phyloP scores from a whole-genome alignment of 2,329 filamentous ascomycete species.

The Aspergillus floridensis region DNA sequence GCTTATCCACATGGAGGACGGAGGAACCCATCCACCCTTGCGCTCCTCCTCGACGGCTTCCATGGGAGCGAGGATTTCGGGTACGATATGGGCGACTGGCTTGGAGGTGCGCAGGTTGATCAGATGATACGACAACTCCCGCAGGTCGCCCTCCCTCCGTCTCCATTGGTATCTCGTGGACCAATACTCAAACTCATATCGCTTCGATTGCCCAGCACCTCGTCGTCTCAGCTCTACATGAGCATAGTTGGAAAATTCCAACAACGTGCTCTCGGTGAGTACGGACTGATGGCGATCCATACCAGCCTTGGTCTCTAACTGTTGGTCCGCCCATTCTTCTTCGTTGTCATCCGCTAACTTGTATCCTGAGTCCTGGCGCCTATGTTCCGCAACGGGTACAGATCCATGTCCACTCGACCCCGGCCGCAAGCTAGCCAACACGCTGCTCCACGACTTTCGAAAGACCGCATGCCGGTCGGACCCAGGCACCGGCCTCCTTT shows the following conservation, averaged over 20 bases:
- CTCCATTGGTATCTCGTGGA: constrained; percentile 82
- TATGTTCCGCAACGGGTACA: constrained; percentile 42
- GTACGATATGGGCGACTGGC: constrained; percentile 79
- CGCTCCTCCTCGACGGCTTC: constrained; percentile 69
- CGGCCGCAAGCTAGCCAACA: constrained; percentile 55
- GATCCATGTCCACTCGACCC: constrained; percentile 53
- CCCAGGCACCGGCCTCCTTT: constrained; percentile 57
- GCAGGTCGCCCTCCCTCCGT: constrained; percentile 64
- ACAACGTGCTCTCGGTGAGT: constrained; percentile 75
- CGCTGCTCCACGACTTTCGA: constrained; percentile 60
- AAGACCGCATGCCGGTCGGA: constrained; percentile 51
- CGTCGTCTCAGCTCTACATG: constrained; percentile 77
- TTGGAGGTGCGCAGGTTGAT: constrained; percentile 63
- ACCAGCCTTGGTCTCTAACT: constrained; percentile 12
- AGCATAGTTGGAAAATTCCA: constrained; percentile 97
- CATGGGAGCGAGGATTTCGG: constrained; percentile 68
- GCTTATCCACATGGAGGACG: constrained; percentile 86
- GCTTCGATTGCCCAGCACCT: constrained; percentile 65
- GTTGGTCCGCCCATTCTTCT: constrained; percentile 25
- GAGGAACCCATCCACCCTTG: constrained; percentile 86
- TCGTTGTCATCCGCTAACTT: constrained; percentile 47
- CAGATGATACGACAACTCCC: constrained; percentile 75
- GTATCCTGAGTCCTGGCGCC: constrained; percentile 60
- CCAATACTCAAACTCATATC: constrained; percentile 95
- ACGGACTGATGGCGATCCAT: constrained; percentile 27